phyloP scores from a whole-genome alignment of 2,329 filamentous ascomycete genomes.

The Venturia oleaginea region DNA sequence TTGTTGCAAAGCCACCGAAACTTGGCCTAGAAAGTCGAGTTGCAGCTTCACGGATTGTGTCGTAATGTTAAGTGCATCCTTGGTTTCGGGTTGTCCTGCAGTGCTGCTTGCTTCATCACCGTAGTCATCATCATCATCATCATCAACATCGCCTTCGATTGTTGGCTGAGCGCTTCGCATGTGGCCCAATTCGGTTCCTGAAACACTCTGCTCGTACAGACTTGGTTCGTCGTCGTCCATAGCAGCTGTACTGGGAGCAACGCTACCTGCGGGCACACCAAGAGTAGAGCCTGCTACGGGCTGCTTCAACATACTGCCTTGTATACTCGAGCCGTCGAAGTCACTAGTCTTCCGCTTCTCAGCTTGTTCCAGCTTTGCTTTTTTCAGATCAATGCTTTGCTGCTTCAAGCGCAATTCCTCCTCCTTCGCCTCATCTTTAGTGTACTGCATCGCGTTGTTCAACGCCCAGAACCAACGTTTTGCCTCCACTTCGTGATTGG shows the following conservation, averaged over 20 bases:
- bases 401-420: slow-evolving; percentile 69
- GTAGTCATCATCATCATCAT: slow-evolving; percentile 69
- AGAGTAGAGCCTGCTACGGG: background rate
- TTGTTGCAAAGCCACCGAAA: slow-evolving; percentile 69
- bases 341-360: slow-evolving; percentile 32
- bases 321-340: slow-evolving; percentile 32
- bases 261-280: slow-evolving; percentile 17
- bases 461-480: slow-evolving; percentile 99
- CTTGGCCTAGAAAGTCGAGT: slow-evolving; percentile 78
- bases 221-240: slow-evolving; percentile 45
- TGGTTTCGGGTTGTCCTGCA: slow-evolving; percentile 63
- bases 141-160: slow-evolving; percentile 50
- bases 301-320: slow-evolving; percentile 23
- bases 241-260: slow-evolving; percentile 41
- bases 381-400: slow-evolving; percentile 64
- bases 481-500: slow-evolving; percentile 95
- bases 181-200: slow-evolving; percentile 44
- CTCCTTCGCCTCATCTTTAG: slow-evolving; percentile 91
- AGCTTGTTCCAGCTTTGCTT: slow-evolving; percentile 69
- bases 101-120: slow-evolving; percentile 72
- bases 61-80: slow-evolving; percentile 94
- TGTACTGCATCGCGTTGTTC: slow-evolving; percentile 98
- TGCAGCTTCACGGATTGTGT: slow-evolving; percentile 91
- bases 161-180: slow-evolving; percentile 39
- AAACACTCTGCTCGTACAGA: slow-evolving; percentile 48